Conservation (phyloP, 192 early-diverging fungal genomes). For the Phycomyces blakesleeanus region DNA sequence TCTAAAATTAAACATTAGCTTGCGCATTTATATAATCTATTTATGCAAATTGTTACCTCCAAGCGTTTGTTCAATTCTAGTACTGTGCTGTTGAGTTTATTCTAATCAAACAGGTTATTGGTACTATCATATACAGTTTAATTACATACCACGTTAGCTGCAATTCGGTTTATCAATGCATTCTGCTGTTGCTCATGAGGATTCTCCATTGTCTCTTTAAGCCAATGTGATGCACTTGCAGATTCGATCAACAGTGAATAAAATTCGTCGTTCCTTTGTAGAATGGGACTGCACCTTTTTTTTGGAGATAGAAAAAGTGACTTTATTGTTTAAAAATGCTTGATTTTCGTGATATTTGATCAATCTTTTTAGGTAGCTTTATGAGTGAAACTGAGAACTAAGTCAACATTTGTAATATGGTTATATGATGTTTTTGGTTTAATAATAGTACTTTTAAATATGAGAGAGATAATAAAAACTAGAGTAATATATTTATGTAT, state of each 20-base stretch:
- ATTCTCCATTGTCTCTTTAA: slow-evolving; percentile 30
- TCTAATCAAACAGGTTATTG: slow-evolving; percentile 13
- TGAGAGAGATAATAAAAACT: no score
- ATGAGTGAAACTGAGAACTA: no score
- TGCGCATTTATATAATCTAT: background rate
- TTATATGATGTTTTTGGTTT: no score
- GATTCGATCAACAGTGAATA: background rate
- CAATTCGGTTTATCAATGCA: slow-evolving; percentile 35
- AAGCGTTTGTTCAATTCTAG: slow-evolving; percentile 36
- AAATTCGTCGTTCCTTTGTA: background rate
- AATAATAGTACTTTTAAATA: no score
- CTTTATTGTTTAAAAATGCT: no score
- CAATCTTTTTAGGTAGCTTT: no score
- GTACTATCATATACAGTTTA: background rate
- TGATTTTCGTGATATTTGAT: no score
- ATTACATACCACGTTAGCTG: slow-evolving; percentile 34
- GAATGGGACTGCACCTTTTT: background rate
- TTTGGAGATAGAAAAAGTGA: no score
- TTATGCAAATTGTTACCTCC: slow-evolving; percentile 16
- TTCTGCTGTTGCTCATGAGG: slow-evolving; percentile 43
- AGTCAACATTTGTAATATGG: no score
- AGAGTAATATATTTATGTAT: no score
- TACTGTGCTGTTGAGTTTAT: slow-evolving; percentile 35
- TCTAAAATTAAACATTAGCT: slow-evolving; percentile 10
- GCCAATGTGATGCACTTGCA: background rate